phyloP scores from a whole-genome alignment of 371 early-diverging fungal species.

The Rozella allomycis region DNA sequence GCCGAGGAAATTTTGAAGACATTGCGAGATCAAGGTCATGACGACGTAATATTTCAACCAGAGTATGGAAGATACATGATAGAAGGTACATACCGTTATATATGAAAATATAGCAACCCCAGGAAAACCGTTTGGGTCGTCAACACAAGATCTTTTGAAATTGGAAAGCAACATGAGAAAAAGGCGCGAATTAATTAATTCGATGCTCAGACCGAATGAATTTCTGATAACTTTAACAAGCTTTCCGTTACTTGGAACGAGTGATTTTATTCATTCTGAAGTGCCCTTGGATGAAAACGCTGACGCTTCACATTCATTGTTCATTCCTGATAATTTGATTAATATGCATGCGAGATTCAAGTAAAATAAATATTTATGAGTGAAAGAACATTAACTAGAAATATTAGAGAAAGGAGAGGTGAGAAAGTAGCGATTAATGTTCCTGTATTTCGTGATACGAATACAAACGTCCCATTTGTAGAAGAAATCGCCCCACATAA shows the following conservation, averaged over 20 bases:
- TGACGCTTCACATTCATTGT: conserved; percentile 48
- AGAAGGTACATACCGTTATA: conserved; percentile 28
- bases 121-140: conserved; percentile 68
- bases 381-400: conserved; percentile 66
- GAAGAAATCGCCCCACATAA: conserved; percentile 34
- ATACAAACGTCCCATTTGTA: conserved; percentile 71
- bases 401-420: conserved; percentile 78
- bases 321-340: conserved; percentile 82
- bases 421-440: conserved; percentile 76
- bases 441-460: conserved; percentile 53
- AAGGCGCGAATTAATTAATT: conserved; percentile 42
- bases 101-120: conserved; percentile 41
- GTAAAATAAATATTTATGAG: conserved; percentile 16
- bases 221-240: conserved; percentile 53
- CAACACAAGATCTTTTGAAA: conserved; percentile 47
- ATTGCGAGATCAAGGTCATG: no score
- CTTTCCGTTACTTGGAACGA: conserved; percentile 65
- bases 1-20: conserved; percentile 69
- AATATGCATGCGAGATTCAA: conserved; percentile 86
- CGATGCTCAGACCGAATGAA: conserved; percentile 31
- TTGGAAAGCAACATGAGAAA: conserved; percentile 77
- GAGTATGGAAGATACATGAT: conserved; percentile 92
- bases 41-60: no score
- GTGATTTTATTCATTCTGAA: conserved; percentile 46
- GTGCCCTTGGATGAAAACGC: conserved; percentile 32